Conservation (phyloP, 768 basidiomycete genomes). For the Mycena polygramma region DNA sequence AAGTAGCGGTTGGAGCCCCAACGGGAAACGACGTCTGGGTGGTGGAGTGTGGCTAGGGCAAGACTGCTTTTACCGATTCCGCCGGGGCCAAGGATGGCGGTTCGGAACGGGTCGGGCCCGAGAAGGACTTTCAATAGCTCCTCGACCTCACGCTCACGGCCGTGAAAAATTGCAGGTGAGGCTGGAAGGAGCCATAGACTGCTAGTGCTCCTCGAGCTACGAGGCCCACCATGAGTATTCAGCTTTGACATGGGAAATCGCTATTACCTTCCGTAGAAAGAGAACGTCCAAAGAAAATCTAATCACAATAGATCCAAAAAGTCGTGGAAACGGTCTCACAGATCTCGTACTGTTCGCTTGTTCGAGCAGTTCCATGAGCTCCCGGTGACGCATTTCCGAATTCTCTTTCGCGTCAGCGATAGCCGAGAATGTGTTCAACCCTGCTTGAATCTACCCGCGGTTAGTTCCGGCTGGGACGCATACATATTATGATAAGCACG, state of each 20-base stretch:
- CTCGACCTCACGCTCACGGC: not conserved
- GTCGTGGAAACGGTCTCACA: too few relatives aligned
- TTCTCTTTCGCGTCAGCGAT: not conserved
- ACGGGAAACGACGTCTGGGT: not conserved
- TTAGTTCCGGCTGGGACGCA: not conserved
- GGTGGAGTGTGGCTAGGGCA: not conserved
- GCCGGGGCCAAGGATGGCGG: constrained; percentile 4
- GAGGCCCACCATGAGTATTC: not conserved
- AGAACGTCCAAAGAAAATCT: constrained; percentile 2
- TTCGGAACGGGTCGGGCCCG: not conserved
- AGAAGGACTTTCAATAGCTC: not conserved
- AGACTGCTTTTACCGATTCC: constrained; percentile 1
- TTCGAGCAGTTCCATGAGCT: too few relatives aligned
- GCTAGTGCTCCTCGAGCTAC: not conserved
- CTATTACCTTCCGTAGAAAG: constrained; percentile 14
- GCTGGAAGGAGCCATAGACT: not conserved
- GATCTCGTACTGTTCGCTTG: too few relatives aligned
- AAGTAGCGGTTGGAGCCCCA: not conserved
- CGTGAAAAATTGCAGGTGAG: constrained; percentile 3
- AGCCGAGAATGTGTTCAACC: not conserved
- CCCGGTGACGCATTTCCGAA: too few relatives aligned
- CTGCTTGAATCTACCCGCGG: not conserved
- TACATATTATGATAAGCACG: not conserved
- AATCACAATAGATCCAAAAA: too few relatives aligned
- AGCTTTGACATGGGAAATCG: too few relatives aligned